Conservation (phyloP, 305 asterid genomes). For the Fraxinus angustifolia region DNA sequence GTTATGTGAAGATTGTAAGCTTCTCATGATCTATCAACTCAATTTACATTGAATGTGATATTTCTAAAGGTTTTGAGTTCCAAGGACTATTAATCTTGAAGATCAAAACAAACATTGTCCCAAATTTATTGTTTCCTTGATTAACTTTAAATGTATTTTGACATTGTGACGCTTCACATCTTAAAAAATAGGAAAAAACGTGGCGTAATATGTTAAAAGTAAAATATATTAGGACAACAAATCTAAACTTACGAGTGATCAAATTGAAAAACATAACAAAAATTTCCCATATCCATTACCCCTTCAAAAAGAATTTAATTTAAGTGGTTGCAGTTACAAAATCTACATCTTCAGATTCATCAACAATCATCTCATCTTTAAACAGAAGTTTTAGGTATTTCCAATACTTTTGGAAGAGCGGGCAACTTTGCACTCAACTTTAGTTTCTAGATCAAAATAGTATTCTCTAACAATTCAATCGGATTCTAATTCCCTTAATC, state of each 20-base stretch:
- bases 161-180: neutral
- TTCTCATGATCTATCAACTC: neutral
- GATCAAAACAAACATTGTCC: neutral
- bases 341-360: neutral
- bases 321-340: neutral
- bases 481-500: neutral
- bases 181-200: neutral
- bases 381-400: neutral
- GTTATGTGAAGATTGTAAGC: neutral
- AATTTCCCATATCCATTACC: neutral
- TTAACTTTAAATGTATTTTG: neutral
- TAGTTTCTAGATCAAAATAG: neutral
- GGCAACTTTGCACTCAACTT: neutral
- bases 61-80: neutral
- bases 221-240: neutral
- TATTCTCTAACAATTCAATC: neutral
- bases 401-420: neutral
- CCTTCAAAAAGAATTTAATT: too few relatives aligned
- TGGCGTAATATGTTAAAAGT: neutral
- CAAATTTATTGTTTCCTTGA: neutral
- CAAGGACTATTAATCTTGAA: neutral
- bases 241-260: neutral
- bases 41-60: neutral
- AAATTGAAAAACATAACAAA: neutral
- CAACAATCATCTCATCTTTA: neutral